These are phyloP conservation scores for Isochrysis galbana DNA, from an alignment of 78 protist genomes.

Conservation along the genomic window DNA sequence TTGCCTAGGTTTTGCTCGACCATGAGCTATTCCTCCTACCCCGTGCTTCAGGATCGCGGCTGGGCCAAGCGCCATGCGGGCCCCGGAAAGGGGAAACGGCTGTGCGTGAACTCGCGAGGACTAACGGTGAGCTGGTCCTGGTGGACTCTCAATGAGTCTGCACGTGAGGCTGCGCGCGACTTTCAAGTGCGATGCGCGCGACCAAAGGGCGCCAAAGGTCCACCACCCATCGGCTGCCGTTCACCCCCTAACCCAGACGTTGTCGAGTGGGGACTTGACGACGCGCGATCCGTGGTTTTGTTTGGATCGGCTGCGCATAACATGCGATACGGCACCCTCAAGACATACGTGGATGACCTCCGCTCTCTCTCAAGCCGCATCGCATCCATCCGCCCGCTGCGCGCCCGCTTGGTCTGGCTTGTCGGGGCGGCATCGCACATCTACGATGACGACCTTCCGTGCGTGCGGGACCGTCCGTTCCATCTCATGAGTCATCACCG, in stretches of 20 bases:
- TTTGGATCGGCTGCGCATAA: background rate
- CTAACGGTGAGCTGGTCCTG: background rate
- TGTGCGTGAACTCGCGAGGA: conserved; percentile 47
- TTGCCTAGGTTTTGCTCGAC: too few relatives aligned
- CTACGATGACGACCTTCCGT: background rate
- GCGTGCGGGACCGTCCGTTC: background rate
- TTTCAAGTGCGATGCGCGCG: background rate
- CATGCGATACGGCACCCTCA: background rate
- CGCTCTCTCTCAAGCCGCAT: background rate
- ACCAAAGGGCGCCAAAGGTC: background rate
- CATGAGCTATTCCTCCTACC: too few relatives aligned
- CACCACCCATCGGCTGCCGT: background rate
- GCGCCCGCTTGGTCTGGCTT: background rate
- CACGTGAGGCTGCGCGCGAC: background rate
- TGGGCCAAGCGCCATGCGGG: conserved; percentile 72
- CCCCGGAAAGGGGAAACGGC: conserved; percentile 61
- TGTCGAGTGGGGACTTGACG: background rate
- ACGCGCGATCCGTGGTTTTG: background rate
- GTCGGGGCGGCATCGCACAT: background rate
- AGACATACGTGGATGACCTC: background rate
- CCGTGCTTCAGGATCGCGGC: conserved; percentile 52
- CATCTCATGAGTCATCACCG: conserved; percentile 1
- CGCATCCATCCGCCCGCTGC: background rate
- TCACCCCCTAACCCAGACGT: background rate
- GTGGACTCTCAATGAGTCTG: background rate